Evolutionary conservation across 768 basidiomycete genomes (phyloP).

Genomic region (Asterophora lycoperdoides): DNA sequence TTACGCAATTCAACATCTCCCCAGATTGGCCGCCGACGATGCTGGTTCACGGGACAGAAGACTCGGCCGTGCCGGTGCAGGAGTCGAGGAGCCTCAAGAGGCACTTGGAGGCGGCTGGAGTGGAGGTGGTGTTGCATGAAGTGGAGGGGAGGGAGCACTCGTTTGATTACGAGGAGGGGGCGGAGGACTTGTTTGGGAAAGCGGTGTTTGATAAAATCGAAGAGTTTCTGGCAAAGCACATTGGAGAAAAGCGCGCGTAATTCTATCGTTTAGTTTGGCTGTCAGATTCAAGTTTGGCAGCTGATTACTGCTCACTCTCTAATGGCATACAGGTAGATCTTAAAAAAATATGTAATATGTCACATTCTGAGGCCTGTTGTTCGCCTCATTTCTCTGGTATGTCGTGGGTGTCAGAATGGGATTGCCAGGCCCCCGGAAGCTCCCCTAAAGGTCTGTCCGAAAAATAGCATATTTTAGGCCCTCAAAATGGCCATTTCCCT

Average conservation of each 20-base stretch:
- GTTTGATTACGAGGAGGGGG: constrained; percentile 47
- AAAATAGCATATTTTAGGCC: too few relatives aligned
- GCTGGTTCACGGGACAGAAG: constrained; percentile 44
- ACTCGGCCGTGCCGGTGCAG: constrained; percentile 39
- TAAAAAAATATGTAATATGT: too few relatives aligned
- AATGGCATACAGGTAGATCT: too few relatives aligned
- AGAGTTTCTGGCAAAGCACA: constrained; percentile 28
- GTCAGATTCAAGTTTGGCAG: too few relatives aligned
- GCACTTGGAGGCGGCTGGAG: constrained; percentile 28
- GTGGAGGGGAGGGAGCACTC: constrained; percentile 43
- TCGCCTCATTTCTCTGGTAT: too few relatives aligned
- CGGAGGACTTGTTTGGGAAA: constrained; percentile 36
- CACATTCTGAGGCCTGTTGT: too few relatives aligned
- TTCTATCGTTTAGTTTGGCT: neutral
- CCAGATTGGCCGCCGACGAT: constrained; percentile 42
- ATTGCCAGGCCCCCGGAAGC: too few relatives aligned
- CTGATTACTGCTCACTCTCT: too few relatives aligned
- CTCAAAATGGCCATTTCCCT: too few relatives aligned
- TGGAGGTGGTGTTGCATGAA: constrained; percentile 22
- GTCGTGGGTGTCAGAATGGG: too few relatives aligned
- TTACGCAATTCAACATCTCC: constrained; percentile 41
- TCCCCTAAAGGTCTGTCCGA: too few relatives aligned
- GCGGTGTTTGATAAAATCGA: constrained; percentile 31
- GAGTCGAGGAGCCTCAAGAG: constrained; percentile 37
- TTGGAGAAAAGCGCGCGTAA: neutral